Conservation (phyloP, 306 rosid genomes). For the Cicer yamashitae region DNA sequence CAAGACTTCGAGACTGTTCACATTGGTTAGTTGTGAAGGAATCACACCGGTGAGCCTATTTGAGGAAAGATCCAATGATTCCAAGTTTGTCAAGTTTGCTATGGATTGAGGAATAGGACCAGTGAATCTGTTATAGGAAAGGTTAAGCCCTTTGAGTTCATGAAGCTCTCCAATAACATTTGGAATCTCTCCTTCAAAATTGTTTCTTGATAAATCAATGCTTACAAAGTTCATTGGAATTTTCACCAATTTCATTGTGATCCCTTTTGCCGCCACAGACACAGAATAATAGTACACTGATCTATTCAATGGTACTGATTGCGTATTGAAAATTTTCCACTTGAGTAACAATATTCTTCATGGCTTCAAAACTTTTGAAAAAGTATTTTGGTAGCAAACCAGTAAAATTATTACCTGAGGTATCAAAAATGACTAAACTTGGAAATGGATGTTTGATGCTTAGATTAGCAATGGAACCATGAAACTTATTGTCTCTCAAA, state of each 20-base stretch:
- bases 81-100: conserved; percentile 40
- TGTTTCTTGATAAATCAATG: conserved; percentile 49
- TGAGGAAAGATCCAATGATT: conserved; percentile 55
- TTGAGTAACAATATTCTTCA: conserved; percentile 17
- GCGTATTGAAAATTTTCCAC: too few relatives aligned
- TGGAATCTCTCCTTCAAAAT: conserved; percentile 52
- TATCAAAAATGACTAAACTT: conserved; percentile 40
- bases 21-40: conserved; percentile 34
- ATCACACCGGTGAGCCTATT: conserved; percentile 35
- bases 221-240: not conserved
- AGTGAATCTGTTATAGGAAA: conserved; percentile 43
- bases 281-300: not conserved
- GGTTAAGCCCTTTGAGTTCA: conserved; percentile 39
- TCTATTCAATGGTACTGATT: too few relatives aligned
- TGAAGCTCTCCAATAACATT: conserved; percentile 29
- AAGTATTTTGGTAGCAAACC: not conserved
- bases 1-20: conserved; percentile 15
- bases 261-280: conserved; percentile 27
- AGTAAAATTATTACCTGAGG: conserved; percentile 38
- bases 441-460: not conserved
- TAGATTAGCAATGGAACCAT: conserved; percentile 39
- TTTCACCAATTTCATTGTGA: accelerated
- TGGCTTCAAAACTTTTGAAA: conserved; percentile 34
- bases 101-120: conserved; percentile 45
- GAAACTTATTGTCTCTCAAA: conserved; percentile 46